Conservation (phyloP, 1,284 basidiomycete genomes). For the Termitomyces sp. region DNA sequence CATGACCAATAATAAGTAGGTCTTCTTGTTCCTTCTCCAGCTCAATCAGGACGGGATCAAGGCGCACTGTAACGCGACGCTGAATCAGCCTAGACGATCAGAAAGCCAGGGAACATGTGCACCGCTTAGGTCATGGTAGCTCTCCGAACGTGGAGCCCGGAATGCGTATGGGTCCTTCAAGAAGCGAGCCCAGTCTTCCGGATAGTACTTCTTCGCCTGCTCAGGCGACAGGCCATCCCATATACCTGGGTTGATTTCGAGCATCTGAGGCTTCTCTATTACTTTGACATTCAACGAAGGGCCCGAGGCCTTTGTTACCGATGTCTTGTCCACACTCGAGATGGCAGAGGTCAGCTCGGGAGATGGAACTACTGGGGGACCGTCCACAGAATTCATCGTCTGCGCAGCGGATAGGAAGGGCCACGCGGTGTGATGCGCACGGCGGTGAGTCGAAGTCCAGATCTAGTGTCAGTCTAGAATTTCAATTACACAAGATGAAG, state of each 20-base stretch:
- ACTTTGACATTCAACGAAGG: slow-evolving; percentile 64
- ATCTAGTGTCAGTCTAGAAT: slow-evolving; percentile 48
- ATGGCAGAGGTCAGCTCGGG: slow-evolving; percentile 15
- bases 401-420: slow-evolving; percentile 67
- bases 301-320: slow-evolving; percentile 18
- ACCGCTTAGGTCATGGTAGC: slow-evolving; percentile 63
- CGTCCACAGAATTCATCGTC: slow-evolving; percentile 17
- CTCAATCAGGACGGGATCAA: slow-evolving; percentile 98
- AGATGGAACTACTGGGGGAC: slow-evolving; percentile 15
- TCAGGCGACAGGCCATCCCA: slow-evolving; percentile 94
- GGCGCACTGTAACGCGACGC: slow-evolving; percentile 51
- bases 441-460: slow-evolving; percentile 92
- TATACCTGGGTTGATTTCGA: slow-evolving; percentile 95
- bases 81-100: too few species aligned
- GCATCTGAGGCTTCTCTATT: slow-evolving; percentile 92
- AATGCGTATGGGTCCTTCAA: slow-evolving; percentile 91
- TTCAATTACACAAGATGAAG: background rate
- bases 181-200: slow-evolving; percentile 92
- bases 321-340: slow-evolving; percentile 9
- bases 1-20: slow-evolving; percentile 95
- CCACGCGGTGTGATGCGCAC: slow-evolving; percentile 94
- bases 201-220: slow-evolving; percentile 86
- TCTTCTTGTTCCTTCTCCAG: slow-evolving; percentile 92
- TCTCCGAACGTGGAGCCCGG: slow-evolving; percentile 88
- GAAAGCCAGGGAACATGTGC: background rate